These are phyloP conservation scores for Hypoxylon sp. DNA, from an alignment of 2,329 filamentous ascomycete species.

Conservation along the genomic window DNA sequence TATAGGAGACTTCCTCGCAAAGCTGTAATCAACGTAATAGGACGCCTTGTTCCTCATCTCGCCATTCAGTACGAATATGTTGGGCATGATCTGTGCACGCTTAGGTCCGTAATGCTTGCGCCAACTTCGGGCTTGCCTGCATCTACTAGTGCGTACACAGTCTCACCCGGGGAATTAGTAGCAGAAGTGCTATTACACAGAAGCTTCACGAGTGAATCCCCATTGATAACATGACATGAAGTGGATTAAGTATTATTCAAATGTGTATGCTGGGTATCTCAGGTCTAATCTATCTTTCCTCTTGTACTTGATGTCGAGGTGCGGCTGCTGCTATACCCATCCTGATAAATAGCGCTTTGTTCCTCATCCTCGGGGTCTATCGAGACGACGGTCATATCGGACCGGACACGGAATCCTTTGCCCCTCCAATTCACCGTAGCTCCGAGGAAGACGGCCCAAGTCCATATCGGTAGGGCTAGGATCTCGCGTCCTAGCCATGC, in stretches of 20 bases:
- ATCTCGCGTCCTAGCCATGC: constrained; percentile 88
- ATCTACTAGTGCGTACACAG: no score
- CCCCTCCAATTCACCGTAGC: constrained; percentile 89
- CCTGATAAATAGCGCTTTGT: constrained; percentile 6
- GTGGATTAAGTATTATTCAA: constrained; percentile 26
- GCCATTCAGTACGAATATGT: no score
- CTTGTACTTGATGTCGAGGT: constrained; percentile 7
- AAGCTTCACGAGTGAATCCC: not conserved
- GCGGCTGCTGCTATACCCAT: constrained; percentile 14
- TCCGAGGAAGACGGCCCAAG: constrained; percentile 88
- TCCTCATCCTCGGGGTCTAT: constrained; percentile 40
- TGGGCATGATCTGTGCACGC: no score
- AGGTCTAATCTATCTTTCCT: constrained; percentile 35
- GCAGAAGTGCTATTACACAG: no score
- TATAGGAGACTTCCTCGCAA: no score
- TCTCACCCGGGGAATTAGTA: no score
- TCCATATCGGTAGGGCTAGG: constrained; percentile 88
- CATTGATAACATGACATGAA: not conserved
- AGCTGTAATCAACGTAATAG: no score
- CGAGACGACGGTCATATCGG: constrained; percentile 80
- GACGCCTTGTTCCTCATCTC: no score
- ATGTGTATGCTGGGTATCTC: constrained; percentile 23
- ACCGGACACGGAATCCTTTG: constrained; percentile 78
- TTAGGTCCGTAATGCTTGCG: no score
- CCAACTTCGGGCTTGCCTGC: no score